Conservation (phyloP, 1,284 basidiomycete species). For the Earliella scabrosa region DNA sequence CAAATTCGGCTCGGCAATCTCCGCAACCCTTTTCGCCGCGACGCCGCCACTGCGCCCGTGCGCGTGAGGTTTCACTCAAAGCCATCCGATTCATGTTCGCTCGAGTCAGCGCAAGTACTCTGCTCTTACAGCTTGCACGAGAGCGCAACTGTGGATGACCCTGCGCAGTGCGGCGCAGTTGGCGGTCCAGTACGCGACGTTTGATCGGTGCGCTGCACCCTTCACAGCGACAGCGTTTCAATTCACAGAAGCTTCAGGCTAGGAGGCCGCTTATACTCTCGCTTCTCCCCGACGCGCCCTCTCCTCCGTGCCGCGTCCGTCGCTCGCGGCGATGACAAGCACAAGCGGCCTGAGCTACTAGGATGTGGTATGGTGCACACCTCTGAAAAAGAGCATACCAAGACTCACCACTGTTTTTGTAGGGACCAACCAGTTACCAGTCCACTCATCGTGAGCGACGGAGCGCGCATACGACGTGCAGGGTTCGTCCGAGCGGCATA, state of each 20-base stretch:
- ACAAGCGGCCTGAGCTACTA: too few species aligned
- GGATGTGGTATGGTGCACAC: too few species aligned
- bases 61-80: too few species aligned
- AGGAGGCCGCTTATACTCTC: constrained; percentile 13
- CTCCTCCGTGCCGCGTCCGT: neutral
- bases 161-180: neutral
- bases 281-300: constrained; percentile 3
- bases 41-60: too few species aligned
- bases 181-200: neutral
- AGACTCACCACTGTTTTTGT: too few species aligned
- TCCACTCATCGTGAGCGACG: too few species aligned
- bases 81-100: neutral
- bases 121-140: neutral
- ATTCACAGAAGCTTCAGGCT: too few species aligned
- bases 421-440: too few species aligned
- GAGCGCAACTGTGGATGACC: too few species aligned
- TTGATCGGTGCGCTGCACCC: neutral
- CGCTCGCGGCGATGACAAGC: too few species aligned
- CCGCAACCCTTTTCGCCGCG: too few species aligned
- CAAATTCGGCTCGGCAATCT: neutral
- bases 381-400: too few species aligned
- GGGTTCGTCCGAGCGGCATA: neutral
- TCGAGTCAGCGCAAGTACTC: neutral
- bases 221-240: constrained; percentile 7
- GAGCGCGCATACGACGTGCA: constrained; percentile 2